These are phyloP conservation scores for Hamamelis virginiana DNA, from an alignment of 164 flowering plant genomes.

Conservation along the genomic window DNA sequence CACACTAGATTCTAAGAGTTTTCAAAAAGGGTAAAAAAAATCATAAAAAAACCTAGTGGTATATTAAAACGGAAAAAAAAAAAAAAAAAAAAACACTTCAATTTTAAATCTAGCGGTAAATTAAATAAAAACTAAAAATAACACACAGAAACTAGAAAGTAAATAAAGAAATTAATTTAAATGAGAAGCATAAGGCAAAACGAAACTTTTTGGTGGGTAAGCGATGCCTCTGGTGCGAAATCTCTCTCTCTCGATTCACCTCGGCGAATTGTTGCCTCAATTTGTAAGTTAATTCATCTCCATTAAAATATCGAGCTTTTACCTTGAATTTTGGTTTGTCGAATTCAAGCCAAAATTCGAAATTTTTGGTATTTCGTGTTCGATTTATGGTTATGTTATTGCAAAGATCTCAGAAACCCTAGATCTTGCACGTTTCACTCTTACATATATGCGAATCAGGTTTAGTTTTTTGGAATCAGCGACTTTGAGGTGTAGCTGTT, in stretches of 20 bases:
- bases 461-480: not conserved
- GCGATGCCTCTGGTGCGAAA: slow-evolving; percentile 11
- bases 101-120: not conserved
- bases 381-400: slow-evolving; percentile 9
- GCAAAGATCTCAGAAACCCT: slow-evolving; percentile 22
- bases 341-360: not conserved
- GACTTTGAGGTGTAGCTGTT: not conserved
- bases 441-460: slow-evolving; percentile 1
- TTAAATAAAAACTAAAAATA: not conserved
- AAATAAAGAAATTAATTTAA: not conserved
- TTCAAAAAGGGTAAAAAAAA: too few species aligned
- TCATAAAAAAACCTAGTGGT: too few species aligned
- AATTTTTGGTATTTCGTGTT: slow-evolving; percentile 1
- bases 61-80: too few species aligned
- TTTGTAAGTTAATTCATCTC: slow-evolving; percentile 16
- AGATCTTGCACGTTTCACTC: slow-evolving; percentile 31
- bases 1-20: too few species aligned
- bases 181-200: not conserved
- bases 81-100: too few species aligned
- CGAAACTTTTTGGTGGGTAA: slow-evolving; percentile 1
- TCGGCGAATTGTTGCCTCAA: slow-evolving; percentile 5
- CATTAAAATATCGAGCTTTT: not conserved
- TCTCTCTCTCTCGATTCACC: not conserved
- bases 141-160: not conserved
- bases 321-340: not conserved